Conservation (phyloP, 805 yeast species). For the Zygosaccharomyces lentus region DNA sequence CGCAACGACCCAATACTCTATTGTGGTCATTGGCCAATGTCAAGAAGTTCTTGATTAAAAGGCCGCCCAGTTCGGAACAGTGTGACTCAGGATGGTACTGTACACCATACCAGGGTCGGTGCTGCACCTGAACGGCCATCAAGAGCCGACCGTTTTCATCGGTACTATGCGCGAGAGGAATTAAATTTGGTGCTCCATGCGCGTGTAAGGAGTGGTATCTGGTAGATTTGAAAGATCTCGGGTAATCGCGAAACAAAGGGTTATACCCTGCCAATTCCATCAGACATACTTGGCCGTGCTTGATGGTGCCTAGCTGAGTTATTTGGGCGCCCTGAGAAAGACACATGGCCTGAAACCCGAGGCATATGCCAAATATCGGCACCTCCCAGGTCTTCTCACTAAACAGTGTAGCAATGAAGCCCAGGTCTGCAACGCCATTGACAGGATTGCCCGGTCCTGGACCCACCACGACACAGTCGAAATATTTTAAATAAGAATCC, state of each 20-base stretch:
- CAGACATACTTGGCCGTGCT: conserved; percentile 80
- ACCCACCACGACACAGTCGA: conserved; percentile 80
- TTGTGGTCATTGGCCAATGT: conserved; percentile 24
- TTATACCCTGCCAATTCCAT: conserved; percentile 30
- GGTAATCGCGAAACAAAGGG: conserved; percentile 40
- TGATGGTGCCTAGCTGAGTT: conserved; percentile 49
- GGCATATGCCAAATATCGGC: conserved; percentile 87
- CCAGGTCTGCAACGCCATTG: conserved; percentile 53
- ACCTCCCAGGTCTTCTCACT: conserved; percentile 30
- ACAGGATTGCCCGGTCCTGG: conserved; percentile 97
- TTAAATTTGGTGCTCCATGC: conserved; percentile 31
- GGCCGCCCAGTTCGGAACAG: conserved; percentile 66
- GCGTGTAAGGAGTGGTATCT: conserved; percentile 81
- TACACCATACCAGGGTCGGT: conserved; percentile 79
- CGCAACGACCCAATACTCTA: conserved; percentile 20
- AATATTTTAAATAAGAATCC: conserved; percentile 41
- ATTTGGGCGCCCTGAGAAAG: conserved; percentile 55
- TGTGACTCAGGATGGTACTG: conserved; percentile 97
- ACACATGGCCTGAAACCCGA: conserved; percentile 87
- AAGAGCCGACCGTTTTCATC: conserved; percentile 45
- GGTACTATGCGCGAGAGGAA: conserved; percentile 60
- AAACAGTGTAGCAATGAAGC: conserved; percentile 62
- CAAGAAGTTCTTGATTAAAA: conserved; percentile 56
- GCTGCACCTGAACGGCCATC: conserved; percentile 73
- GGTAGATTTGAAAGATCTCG: conserved; percentile 56